Conservation (phyloP, 169 alveolate species). For the Plasmodium sp. region DNA sequence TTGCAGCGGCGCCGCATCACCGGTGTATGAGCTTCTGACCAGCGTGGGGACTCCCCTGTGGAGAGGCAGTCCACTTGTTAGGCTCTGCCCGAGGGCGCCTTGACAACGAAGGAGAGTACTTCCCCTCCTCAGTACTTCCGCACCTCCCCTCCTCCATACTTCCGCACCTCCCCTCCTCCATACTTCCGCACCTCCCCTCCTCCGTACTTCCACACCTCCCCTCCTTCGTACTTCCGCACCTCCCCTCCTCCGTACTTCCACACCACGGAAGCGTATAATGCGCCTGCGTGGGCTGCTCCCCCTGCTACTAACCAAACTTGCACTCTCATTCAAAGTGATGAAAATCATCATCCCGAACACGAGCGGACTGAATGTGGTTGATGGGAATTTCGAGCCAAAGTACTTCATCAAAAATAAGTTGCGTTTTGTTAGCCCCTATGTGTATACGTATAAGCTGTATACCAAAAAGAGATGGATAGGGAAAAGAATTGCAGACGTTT, state of each 20-base stretch:
- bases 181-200: too few species aligned
- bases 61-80: neutral
- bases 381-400: constrained; percentile 37
- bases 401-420: constrained; percentile 78
- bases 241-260: too few species aligned
- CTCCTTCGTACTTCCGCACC: too few species aligned
- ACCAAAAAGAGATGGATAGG: constrained; percentile 84
- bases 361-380: constrained; percentile 65
- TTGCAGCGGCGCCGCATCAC: neutral
- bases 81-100: neutral
- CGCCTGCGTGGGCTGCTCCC: neutral
- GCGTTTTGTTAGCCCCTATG: constrained; percentile 83
- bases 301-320: neutral
- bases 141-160: too few species aligned
- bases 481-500: constrained; percentile 74
- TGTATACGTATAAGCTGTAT: constrained; percentile 76
- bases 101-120: neutral
- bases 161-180: too few species aligned
- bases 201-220: too few species aligned
- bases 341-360: constrained; percentile 28
- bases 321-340: constrained; percentile 37
- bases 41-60: neutral
- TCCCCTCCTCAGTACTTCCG: too few species aligned
- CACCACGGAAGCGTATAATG: neutral
- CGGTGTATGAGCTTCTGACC: neutral